phyloP scores from a whole-genome alignment of 1,284 basidiomycete genomes.

The Phylloporus sp. region DNA sequence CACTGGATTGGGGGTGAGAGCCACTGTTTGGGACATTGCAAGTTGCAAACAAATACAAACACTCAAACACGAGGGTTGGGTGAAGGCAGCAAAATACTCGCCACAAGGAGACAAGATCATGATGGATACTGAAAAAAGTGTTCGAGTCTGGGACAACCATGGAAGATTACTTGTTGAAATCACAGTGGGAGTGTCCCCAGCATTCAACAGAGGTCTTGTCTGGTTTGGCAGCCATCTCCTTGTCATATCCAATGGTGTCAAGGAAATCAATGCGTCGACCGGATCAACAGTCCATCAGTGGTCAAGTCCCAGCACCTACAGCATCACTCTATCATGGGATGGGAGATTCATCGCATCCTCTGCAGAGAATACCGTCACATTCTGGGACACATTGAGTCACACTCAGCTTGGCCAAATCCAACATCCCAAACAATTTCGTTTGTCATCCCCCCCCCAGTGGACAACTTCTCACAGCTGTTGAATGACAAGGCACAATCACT shows the following conservation, averaged over 20 bases:
- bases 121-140: neutral
- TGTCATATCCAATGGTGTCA: neutral
- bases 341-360: too few species aligned
- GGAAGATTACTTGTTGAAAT: neutral
- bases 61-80: neutral
- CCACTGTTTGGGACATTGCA: neutral
- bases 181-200: neutral
- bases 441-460: too few species aligned
- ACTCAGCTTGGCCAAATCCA: neutral
- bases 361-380: too few species aligned
- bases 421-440: neutral
- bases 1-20: neutral
- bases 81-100: neutral
- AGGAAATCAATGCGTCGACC: neutral
- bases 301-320: neutral
- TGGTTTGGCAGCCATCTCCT: neutral
- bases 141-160: neutral
- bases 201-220: neutral
- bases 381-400: too few species aligned
- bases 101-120: neutral
- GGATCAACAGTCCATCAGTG: neutral
- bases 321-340: neutral
- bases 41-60: neutral
- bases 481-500: neutral
- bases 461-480: neutral